Base-by-base conservation (phyloP, 768 basidiomycete genomes). In the Aureoboletus auriporus region DNA sequence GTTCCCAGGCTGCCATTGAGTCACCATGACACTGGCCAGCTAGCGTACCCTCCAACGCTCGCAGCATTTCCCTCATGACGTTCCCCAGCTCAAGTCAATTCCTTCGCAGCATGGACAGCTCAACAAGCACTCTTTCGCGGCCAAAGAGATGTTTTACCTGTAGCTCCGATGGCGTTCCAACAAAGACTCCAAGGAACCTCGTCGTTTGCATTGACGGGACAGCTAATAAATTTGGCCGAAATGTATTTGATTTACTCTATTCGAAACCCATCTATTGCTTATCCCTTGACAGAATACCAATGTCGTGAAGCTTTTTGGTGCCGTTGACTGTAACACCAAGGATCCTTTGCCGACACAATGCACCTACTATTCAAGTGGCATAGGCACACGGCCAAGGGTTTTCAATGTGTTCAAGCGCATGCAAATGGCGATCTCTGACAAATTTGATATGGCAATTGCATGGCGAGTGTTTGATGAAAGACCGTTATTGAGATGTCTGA, bases 321-420 rank as follows among this genome's bases (percentile, higher is more conserved):
- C 50, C 4, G 43, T 69, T 4, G 58, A 58, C n/a, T 16, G 46
- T 10, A 50, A 55, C 14, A 46, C 57, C 40, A 49, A 56, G 8
- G 52, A 30, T 16, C 47, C 51, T 26, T n/a, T 39, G 16, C 45
- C 51, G 5, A 49, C 49, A 8, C 67, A 71, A 42, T 52, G 58
- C 20, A 67, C 67, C 2, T 71, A 64, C 47, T 71, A 71, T 38
- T 62, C 65, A 30, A 71, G 68, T 39, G 69, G 69, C 2, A 67
- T 69, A 34, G 70, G 70, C 10, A 71, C 70, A 7, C 61, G 62
- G 37, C 66, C 58, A 0, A 59, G 50, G 39, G 55, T 61, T 2
- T 52, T 55, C 14, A 60, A 67, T 42, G 52, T 62, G 6, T 6
- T 69, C 4, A 44, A 41, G 26, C 56, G 53, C 34, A 29, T 46